Evolutionary conservation across 129 eudicot genomes (phyloP), one percentile per base, ranked within the genome.

Genomic region (Oenanthe sinensis): DNA sequence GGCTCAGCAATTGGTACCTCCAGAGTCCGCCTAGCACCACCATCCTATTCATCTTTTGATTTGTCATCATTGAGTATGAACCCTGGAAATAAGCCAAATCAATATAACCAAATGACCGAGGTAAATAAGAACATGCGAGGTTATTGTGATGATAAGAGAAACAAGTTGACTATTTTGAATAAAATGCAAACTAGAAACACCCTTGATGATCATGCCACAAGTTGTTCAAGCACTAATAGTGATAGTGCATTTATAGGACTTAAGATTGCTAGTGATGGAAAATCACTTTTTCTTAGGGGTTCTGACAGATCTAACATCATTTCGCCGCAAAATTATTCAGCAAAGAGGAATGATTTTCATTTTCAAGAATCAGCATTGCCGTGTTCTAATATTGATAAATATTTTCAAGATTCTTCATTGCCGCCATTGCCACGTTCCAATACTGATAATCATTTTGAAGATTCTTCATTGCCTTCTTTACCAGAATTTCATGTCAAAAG

Each of bases 191-290:
- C 43, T 9, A 3, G 46, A 48, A 16, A 60, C 9, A 49, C 24
- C 71, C 45, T 28, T 22, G 5, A 14, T 22, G 28, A 72, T 5
- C 17, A n/a, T 42, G 76, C 33, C 36, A n/a, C 54, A 14, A 5
- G 19, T 4, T 36, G 46, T 44, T 72, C 55, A 40, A 44, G 52
- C 54, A 22, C 76, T 43, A n/a, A n/a, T n/a, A 72, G 44, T 44
- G 39, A 4, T 43, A 16, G 43, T 33, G 37, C 37, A 7, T 84
- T 71, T 42, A 55, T 81, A 2, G 87, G 85, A 40, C 76, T 62
- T 36, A 78, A 80, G 68, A 74, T 85, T 46, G 47, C 80, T 19
- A 75, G 49, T 54, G 78, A 74, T 67, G 83, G 85, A 26, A 81
- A 73, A 42, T 58, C 84, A 12, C 33, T 85, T 4, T 47, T 78